Evolutionary conservation across 2,329 filamentous ascomycete genomes (phyloP).

Genomic region (Lachnellula subtilissima): DNA sequence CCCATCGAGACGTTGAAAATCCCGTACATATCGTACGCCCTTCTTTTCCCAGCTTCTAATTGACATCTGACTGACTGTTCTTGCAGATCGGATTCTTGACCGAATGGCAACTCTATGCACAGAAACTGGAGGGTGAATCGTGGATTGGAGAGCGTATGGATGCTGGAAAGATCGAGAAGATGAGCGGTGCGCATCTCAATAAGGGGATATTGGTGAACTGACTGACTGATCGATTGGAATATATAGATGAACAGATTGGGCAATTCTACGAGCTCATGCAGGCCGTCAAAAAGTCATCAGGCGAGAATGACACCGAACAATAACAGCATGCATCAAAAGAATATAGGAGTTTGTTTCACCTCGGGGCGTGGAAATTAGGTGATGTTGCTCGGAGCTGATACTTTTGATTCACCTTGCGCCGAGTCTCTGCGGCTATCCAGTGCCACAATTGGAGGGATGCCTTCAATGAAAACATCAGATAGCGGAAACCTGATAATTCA

Average conservation of each 20-base stretch:
- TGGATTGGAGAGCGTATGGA: constrained; percentile 88
- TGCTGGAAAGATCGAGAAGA: constrained; percentile 76
- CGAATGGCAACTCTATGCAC: constrained; percentile 94
- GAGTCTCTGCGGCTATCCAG: no score
- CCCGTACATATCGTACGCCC: constrained; percentile 76
- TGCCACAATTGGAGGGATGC: no score
- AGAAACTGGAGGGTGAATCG: constrained; percentile 79
- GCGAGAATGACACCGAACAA: constrained; percentile 14
- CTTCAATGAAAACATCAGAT: no score
- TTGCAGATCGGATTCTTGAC: constrained; percentile 85
- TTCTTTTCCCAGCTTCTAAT: not conserved
- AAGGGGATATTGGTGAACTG: not conserved
- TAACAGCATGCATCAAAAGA: not conserved
- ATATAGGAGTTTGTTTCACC: no score
- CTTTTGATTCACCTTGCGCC: no score
- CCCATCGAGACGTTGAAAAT: constrained; percentile 80
- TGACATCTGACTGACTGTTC: constrained; percentile 1
- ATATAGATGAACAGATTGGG: constrained; percentile 79
- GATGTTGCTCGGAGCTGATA: no score
- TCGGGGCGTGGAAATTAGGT: not conserved
- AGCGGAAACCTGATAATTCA: no score
- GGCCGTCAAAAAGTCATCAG: constrained; percentile 51
- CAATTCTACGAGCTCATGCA: constrained; percentile 95
- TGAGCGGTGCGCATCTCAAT: constrained; percentile 61
- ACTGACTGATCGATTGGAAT: constrained; percentile 5